Conservation (phyloP, 2,329 filamentous ascomycete species). For the Fusarium falciforme region DNA sequence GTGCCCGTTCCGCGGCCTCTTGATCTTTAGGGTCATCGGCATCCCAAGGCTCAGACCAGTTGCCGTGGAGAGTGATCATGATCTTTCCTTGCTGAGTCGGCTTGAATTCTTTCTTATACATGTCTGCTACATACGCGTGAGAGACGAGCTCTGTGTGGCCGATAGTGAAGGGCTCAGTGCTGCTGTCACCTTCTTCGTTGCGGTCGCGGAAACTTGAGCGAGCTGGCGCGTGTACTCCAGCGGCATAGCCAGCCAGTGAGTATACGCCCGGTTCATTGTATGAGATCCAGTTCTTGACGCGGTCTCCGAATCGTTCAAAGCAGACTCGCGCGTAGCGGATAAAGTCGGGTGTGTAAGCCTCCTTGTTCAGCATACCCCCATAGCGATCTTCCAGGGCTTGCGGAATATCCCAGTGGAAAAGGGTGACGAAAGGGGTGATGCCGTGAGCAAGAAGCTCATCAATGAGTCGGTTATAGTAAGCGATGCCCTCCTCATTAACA, state of each 20-base stretch:
- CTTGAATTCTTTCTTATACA: constrained; percentile 55
- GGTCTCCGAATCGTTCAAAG: constrained; percentile 38
- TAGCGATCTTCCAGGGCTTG: constrained; percentile 37
- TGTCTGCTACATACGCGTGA: constrained; percentile 50
- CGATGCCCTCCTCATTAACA: constrained; percentile 68
- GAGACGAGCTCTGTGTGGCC: constrained; percentile 54
- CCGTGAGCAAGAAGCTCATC: constrained; percentile 65
- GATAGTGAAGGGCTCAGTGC: constrained; percentile 52
- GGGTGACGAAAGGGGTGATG: constrained; percentile 70
- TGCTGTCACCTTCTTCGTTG: constrained; percentile 35
- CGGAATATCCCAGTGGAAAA: constrained; percentile 75
- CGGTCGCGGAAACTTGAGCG: constrained; percentile 37
- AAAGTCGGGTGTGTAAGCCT: constrained; percentile 35
- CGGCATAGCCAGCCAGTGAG: constrained; percentile 32
- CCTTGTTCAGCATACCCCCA: constrained; percentile 36
- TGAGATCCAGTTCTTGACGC: constrained; percentile 40
- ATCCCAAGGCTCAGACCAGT: constrained; percentile 56
- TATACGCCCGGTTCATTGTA: constrained; percentile 40
- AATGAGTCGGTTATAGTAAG: constrained; percentile 70
- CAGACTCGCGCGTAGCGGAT: constrained; percentile 38
- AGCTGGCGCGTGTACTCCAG: constrained; percentile 32
- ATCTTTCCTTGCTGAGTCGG: constrained; percentile 51
- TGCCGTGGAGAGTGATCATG: constrained; percentile 56
- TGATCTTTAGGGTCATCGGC: constrained; percentile 48
- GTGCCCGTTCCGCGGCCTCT: constrained; percentile 52